Evolutionary conservation across 805 yeast genomes (phyloP).

Genomic region (Metschnikowia arizonensis): DNA sequence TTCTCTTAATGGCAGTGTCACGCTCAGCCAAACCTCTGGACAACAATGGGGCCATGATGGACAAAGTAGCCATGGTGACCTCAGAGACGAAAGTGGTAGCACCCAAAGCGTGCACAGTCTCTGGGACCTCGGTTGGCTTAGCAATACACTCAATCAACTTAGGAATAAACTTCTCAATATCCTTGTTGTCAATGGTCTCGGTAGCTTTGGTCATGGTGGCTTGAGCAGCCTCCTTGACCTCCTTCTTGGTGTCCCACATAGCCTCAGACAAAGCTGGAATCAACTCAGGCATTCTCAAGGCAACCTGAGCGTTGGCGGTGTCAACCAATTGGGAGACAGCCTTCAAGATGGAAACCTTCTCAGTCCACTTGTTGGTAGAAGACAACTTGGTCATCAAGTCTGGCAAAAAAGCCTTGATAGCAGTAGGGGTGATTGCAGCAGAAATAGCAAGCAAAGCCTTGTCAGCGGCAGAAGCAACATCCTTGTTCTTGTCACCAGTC

Average conservation of each 20-base stretch:
- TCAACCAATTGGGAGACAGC: constrained; percentile 86
- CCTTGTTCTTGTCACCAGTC: constrained; percentile 88
- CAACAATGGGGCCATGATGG: constrained; percentile 98
- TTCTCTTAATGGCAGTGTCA: constrained; percentile 99
- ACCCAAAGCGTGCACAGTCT: constrained; percentile 98
- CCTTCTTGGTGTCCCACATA: constrained; percentile 99
- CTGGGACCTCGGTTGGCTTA: constrained; percentile 95
- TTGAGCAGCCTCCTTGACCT: constrained; percentile 95
- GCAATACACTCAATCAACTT: constrained; percentile 95
- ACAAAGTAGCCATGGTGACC: constrained; percentile 98
- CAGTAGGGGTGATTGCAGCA: constrained; percentile 81
- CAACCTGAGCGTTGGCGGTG: constrained; percentile 91
- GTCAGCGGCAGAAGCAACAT: constrained; percentile 67
- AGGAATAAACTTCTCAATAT: constrained; percentile 98
- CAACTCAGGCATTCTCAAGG: constrained; percentile 99
- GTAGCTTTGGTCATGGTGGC: constrained; percentile 94
- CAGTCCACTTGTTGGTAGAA: constrained; percentile 91
- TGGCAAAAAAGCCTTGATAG: constrained; percentile 89
- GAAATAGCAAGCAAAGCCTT: constrained; percentile 75
- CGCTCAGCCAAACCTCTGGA: constrained; percentile 99
- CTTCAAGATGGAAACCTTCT: constrained; percentile 86
- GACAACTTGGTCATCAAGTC: constrained; percentile 64
- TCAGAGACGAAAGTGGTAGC: constrained; percentile 99
- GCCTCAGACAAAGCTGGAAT: constrained; percentile 98
- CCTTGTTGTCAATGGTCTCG: constrained; percentile 98